Conservation (phyloP, 2,329 filamentous ascomycete species). For the Colletotrichum graminicola region DNA sequence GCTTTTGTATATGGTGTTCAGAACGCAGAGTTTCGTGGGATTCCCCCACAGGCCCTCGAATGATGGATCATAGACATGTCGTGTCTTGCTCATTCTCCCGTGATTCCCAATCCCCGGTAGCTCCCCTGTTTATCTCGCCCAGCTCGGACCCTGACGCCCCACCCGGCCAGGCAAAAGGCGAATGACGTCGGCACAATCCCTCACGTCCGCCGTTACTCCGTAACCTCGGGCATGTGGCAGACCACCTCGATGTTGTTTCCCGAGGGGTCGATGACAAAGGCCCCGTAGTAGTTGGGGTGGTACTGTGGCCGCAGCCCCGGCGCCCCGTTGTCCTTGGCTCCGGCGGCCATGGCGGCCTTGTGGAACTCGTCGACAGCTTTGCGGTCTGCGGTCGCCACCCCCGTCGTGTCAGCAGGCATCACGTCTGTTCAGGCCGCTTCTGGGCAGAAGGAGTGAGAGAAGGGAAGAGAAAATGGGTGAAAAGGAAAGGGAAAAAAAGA, state of each 20-base stretch:
- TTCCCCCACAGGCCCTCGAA: no score
- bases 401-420: not conserved
- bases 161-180: not conserved
- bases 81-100: not conserved
- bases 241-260: constrained; percentile 67
- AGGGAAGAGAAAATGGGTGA: not conserved
- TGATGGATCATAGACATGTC: not conserved
- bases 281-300: constrained; percentile 61
- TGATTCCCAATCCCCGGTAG: not conserved
- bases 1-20: not conserved
- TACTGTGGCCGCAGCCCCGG: constrained; percentile 61
- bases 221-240: constrained; percentile 43
- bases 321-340: constrained; percentile 62
- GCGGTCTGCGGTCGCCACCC: constrained; percentile 49
- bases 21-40: not conserved
- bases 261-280: constrained; percentile 62
- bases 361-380: constrained; percentile 60
- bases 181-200: not conserved
- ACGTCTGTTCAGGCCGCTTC: not conserved
- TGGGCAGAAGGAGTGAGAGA: not conserved
- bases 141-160: no score
- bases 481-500: no score
- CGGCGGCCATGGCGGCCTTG: constrained; percentile 54
- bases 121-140: not conserved
- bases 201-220: not conserved